phyloP scores from a whole-genome alignment of 257 asterid species.

The Coffea eugenioides region DNA sequence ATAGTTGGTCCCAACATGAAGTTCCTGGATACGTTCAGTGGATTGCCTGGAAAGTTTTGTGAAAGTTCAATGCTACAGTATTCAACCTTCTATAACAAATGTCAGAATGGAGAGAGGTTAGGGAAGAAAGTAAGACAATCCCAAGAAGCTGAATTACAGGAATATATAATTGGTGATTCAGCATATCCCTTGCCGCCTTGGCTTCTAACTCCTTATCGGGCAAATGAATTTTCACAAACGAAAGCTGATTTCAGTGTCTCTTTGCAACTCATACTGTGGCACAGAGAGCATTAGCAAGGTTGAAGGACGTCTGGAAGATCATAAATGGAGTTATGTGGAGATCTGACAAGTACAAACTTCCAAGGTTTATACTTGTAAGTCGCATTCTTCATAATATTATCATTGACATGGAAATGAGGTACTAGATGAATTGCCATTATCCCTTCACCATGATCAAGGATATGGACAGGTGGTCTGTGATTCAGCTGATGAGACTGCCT shows the following conservation, averaged over 20 bases:
- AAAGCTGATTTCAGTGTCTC: constrained; percentile 52
- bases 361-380: constrained; percentile 76
- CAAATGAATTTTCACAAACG: constrained; percentile 35
- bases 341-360: constrained; percentile 83
- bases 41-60: constrained; percentile 82
- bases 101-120: constrained; percentile 53
- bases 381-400: constrained; percentile 87
- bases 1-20: constrained; percentile 65
- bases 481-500: constrained; percentile 45
- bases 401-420: constrained; percentile 68
- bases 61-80: constrained; percentile 55
- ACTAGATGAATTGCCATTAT: background rate
- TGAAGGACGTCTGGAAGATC: constrained; percentile 83
- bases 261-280: constrained; percentile 52
- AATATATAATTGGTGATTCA: constrained; percentile 65
- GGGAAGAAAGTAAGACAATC: constrained; percentile 31
- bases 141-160: constrained; percentile 50
- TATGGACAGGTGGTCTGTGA: constrained; percentile 51
- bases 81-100: constrained; percentile 49
- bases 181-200: constrained; percentile 71
- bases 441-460: constrained; percentile 45
- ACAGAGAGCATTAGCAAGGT: constrained; percentile 52
- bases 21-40: constrained; percentile 62
- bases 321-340: constrained; percentile 79
- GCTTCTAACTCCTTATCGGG: constrained; percentile 78